phyloP scores from a whole-genome alignment of 495 filamentous ascomycete species.

The Penicillium silybi region DNA sequence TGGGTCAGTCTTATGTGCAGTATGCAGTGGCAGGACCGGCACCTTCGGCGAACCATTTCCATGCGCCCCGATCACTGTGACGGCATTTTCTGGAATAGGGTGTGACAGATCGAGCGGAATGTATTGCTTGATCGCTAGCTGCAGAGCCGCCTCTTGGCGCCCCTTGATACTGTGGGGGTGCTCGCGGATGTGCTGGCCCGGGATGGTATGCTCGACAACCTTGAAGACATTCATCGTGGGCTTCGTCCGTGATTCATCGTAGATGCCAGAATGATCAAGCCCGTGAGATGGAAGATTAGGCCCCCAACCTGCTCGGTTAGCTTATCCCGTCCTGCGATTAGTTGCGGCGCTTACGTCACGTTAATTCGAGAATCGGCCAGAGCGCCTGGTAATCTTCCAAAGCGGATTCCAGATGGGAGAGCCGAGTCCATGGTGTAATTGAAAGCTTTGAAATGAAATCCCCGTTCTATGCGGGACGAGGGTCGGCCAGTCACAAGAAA shows the following conservation, averaged over 20 bases:
- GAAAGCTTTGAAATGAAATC: too few relatives aligned
- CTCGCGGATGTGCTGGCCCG: constrained; percentile 56
- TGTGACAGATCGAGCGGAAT: constrained; percentile 50
- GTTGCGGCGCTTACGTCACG: too few relatives aligned
- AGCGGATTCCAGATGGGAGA: too few relatives aligned
- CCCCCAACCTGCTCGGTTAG: too few relatives aligned
- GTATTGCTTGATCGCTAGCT: constrained; percentile 68
- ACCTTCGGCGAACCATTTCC: constrained; percentile 50
- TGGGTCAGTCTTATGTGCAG: too few relatives aligned
- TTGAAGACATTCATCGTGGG: constrained; percentile 18
- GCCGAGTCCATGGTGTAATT: too few relatives aligned
- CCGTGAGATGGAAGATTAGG: too few relatives aligned
- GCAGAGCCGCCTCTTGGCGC: constrained; percentile 45
- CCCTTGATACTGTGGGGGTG: constrained; percentile 45
- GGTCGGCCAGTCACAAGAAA: too few relatives aligned
- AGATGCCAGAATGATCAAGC: constrained; percentile 1
- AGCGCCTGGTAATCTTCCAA: too few relatives aligned
- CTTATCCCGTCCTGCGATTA: too few relatives aligned
- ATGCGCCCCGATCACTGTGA: constrained; percentile 66
- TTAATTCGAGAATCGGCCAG: too few relatives aligned
- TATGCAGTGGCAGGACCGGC: neutral
- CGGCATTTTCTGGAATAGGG: constrained; percentile 51
- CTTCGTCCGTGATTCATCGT: neutral
- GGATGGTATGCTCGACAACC: constrained; percentile 45
- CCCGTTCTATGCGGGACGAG: too few relatives aligned